phyloP scores from a whole-genome alignment of 2,329 filamentous ascomycete species.

The Colletotrichum sp. region DNA sequence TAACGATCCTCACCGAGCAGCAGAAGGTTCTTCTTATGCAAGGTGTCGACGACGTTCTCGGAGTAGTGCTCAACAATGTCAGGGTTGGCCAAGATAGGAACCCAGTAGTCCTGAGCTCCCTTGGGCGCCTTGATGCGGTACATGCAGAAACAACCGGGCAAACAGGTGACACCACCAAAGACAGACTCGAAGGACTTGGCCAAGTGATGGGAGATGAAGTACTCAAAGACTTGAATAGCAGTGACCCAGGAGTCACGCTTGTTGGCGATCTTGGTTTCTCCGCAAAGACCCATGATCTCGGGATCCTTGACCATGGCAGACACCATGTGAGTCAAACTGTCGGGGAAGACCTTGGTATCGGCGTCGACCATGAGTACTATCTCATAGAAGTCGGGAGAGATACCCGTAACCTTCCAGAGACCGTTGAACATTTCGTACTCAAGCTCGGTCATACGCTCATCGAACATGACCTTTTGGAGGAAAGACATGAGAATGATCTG shows the following conservation, averaged over 20 bases:
- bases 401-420: constrained; percentile 97
- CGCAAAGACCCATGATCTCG: constrained; percentile 98
- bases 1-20: constrained; percentile 94
- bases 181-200: constrained; percentile 98
- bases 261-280: constrained; percentile 99
- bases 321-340: constrained; percentile 98
- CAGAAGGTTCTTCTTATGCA: constrained; percentile 96
- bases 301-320: constrained; percentile 99
- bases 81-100: constrained; percentile 96
- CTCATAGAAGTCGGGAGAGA: constrained; percentile 97
- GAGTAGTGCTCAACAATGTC: constrained; percentile 99
- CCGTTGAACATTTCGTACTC: constrained; percentile 99
- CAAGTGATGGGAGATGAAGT: constrained; percentile 98
- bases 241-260: constrained; percentile 94
- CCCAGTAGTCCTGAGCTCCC: constrained; percentile 99
- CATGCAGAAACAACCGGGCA: constrained; percentile 99
- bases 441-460: constrained; percentile 98
- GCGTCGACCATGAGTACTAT: constrained; percentile 99
- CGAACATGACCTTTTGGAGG: constrained; percentile 99
- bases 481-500: constrained; percentile 99
- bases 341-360: constrained; percentile 98
- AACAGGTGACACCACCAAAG: constrained; percentile 97
- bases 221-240: constrained; percentile 99
- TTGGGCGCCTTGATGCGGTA: constrained; percentile 99
- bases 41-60: constrained; percentile 96